These are phyloP conservation scores for Craspedostauros australis DNA, from an alignment of 108 stramenopile species.

Conservation along the genomic window DNA sequence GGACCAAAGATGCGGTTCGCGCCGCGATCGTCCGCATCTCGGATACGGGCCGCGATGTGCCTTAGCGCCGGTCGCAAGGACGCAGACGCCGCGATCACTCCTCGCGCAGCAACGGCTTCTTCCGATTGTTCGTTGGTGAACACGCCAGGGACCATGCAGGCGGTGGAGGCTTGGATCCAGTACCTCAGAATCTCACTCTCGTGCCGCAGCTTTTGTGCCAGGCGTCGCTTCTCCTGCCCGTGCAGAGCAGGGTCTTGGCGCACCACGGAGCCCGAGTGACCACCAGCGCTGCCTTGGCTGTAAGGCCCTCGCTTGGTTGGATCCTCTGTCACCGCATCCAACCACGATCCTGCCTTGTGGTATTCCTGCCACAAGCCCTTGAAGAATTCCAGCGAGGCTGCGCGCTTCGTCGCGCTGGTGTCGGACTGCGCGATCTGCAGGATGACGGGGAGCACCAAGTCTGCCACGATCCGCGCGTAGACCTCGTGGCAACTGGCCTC, in stretches of 20 bases:
- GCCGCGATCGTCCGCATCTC: slow-evolving; percentile 72
- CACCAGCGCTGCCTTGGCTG: too few relatives aligned
- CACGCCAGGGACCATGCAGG: slow-evolving; percentile 57
- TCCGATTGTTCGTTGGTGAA: slow-evolving; percentile 60
- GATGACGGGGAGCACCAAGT: slow-evolving; percentile 64
- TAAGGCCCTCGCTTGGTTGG: slow-evolving; percentile 35
- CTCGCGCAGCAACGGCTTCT: slow-evolving; percentile 50
- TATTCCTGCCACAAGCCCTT: slow-evolving; percentile 59
- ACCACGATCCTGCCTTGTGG: slow-evolving; percentile 63
- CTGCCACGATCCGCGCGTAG: slow-evolving; percentile 60
- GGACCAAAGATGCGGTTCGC: slow-evolving; percentile 72
- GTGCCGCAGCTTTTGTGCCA: slow-evolving; percentile 33
- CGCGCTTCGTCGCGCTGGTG: slow-evolving; percentile 59
- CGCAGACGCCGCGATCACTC: slow-evolving; percentile 67
- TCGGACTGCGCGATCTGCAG: slow-evolving; percentile 80
- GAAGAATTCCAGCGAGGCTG: slow-evolving; percentile 64
- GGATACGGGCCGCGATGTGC: slow-evolving; percentile 69
- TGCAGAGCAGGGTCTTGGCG: background rate
- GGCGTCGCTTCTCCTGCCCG: slow-evolving; percentile 43
- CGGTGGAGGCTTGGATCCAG: slow-evolving; percentile 70
- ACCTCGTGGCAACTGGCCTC: slow-evolving; percentile 71
- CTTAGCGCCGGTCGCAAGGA: slow-evolving; percentile 63
- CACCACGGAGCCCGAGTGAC: slow-evolving; percentile 9
- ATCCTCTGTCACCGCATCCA: slow-evolving; percentile 37
- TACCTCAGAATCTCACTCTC: slow-evolving; percentile 65